Percentiles rank a stretch among this genome's conserved stretches.
These are phyloP conservation scores for Ambrosia hybrid DNA, from an alignment of 140 eudicot genomes.

Conservation along the genomic window DNA sequence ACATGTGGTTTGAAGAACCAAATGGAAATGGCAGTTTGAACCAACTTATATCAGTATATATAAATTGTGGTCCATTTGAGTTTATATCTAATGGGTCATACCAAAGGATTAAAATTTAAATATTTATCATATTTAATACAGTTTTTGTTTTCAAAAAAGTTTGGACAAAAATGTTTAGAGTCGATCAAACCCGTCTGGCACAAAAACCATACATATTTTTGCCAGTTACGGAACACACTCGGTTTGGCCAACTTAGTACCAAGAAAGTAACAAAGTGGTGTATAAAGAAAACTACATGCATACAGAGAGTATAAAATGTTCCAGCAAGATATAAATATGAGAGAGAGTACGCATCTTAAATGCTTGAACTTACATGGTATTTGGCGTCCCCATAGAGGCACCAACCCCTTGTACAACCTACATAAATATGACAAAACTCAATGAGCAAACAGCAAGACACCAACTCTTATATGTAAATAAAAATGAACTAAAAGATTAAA, in stretches of 20 bases:
- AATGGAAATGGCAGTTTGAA: too few relatives aligned
- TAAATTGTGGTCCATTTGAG: neutral
- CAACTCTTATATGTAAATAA: neutral
- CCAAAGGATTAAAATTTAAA: neutral
- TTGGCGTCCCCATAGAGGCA: slow-evolving; percentile 80
- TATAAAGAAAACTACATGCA: neutral
- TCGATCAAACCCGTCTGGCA: too few relatives aligned
- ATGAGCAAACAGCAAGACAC: neutral
- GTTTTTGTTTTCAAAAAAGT: neutral
- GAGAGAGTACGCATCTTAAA: neutral
- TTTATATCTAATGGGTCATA: neutral
- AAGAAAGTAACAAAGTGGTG: neutral
- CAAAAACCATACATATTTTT: neutral
- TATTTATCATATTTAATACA: neutral
- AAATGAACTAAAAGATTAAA: neutral
- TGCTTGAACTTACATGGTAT: slow-evolving; percentile 59
- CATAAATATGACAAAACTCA: slow-evolving; percentile 13
- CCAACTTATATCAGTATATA: too few relatives aligned
- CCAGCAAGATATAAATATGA: neutral
- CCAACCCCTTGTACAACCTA: slow-evolving; percentile 69
- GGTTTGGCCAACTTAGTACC: slow-evolving; percentile 4
- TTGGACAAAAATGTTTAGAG: neutral
- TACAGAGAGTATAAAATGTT: neutral
- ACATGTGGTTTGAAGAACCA: neutral
- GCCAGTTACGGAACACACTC: too few relatives aligned